These are phyloP conservation scores for Pleurostoma richardsiae DNA, from an alignment of 2,329 filamentous ascomycete genomes.

Conservation along the genomic window DNA sequence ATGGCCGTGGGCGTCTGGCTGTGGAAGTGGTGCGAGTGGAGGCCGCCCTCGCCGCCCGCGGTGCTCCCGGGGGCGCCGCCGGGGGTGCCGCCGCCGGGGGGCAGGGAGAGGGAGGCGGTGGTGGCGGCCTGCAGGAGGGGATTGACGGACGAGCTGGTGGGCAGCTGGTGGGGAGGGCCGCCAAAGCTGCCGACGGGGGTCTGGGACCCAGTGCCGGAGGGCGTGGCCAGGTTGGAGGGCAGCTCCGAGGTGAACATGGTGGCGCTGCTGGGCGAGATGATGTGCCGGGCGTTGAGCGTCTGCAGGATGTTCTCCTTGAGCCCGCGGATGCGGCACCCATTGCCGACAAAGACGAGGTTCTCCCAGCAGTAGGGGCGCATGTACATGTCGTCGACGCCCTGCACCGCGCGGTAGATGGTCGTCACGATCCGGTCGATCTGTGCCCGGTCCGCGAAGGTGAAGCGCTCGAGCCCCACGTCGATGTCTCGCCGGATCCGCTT, in stretches of 20 bases:
- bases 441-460: conserved; percentile 60
- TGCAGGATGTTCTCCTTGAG: conserved; percentile 86
- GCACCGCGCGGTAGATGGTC: conserved; percentile 77
- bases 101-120: conserved; percentile 51
- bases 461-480: conserved; percentile 73
- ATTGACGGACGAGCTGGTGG: conserved; percentile 57
- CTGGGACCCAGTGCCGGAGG: conserved; percentile 83
- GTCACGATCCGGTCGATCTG: conserved; percentile 81
- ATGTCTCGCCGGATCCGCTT: conserved; percentile 61
- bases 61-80: conserved; percentile 25
- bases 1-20: conserved; percentile 77
- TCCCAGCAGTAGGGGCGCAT: conserved; percentile 90
- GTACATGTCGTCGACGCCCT: conserved; percentile 76
- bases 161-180: conserved; percentile 51
- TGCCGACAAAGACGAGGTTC: conserved; percentile 84
- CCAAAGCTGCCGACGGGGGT: conserved; percentile 68
- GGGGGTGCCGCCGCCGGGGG: conserved; percentile 32
- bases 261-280: conserved; percentile 85
- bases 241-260: conserved; percentile 98
- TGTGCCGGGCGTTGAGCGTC: conserved; percentile 74
- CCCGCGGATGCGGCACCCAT: conserved; percentile 67
- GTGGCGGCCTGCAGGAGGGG: conserved; percentile 90
- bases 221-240: conserved; percentile 88
- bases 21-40: conserved; percentile 47
- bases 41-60: conserved; percentile 31